phyloP scores from a whole-genome alignment of 2,329 filamentous ascomycete species.

The Geosmithia putterillii region DNA sequence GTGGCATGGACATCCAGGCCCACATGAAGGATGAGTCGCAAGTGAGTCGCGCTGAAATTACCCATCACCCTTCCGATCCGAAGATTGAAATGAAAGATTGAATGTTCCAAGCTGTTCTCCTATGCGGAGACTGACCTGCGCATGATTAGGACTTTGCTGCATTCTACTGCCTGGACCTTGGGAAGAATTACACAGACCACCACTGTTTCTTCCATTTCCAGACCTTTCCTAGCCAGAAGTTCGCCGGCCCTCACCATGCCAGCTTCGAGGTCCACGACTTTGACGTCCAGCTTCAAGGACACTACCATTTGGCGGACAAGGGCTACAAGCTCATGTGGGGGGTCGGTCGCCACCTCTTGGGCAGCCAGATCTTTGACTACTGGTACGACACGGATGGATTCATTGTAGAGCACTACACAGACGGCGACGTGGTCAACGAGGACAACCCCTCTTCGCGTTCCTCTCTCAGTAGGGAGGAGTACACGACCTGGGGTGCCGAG shows the following conservation, averaged over 20 bases:
- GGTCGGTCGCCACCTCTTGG: slow-evolving; percentile 47
- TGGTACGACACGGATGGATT: slow-evolving; percentile 42
- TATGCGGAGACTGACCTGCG: too few species aligned
- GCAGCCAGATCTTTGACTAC: slow-evolving; percentile 52
- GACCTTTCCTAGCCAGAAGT: slow-evolving; percentile 8
- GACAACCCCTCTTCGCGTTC: slow-evolving; percentile 8
- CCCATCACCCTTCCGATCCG: too few species aligned
- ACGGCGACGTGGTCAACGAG: slow-evolving; percentile 47
- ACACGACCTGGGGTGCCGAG: too few species aligned
- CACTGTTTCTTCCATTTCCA: slow-evolving; percentile 38
- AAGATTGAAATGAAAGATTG: too few species aligned
- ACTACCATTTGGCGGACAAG: slow-evolving; percentile 42
- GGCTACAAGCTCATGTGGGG: slow-evolving; percentile 46
- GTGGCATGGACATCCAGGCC: slow-evolving; percentile 18
- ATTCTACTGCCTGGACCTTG: slow-evolving; percentile 43
- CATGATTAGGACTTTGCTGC: slow-evolving; percentile 12
- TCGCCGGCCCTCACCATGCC: slow-evolving; percentile 9
- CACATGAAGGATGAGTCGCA: neutral
- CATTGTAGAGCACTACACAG: slow-evolving; percentile 48
- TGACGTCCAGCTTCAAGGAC: slow-evolving; percentile 47
- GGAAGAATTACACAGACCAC: slow-evolving; percentile 36
- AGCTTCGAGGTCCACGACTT: slow-evolving; percentile 42
- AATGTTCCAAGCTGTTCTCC: slow-evolving; percentile 3
- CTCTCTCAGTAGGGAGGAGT: too few species aligned
- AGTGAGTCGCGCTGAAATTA: too few species aligned